Evolutionary conservation across 2,329 filamentous ascomycete genomes (phyloP).

Genomic region (Fusarium scirpi): DNA sequence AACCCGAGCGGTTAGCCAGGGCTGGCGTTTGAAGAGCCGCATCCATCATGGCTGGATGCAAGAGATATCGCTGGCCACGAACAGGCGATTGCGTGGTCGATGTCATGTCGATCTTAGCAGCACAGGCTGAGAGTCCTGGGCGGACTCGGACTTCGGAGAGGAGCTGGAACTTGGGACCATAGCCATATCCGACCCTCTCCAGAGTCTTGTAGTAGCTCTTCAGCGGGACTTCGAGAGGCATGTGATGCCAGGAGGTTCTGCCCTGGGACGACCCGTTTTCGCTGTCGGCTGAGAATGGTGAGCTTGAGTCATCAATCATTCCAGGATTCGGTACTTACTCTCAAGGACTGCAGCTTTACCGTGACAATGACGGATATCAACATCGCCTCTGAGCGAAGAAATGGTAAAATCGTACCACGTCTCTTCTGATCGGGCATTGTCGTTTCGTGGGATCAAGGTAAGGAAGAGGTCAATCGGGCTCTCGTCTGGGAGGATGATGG

Average conservation of each 20-base stretch:
- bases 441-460: constrained; percentile 35
- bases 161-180: constrained; percentile 43
- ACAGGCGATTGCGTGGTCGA: constrained; percentile 32
- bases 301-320: not conserved
- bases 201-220: constrained; percentile 44
- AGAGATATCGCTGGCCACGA: constrained; percentile 39
- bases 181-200: constrained; percentile 42
- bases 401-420: constrained; percentile 43
- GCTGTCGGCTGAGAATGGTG: not conserved
- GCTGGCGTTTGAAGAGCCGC: constrained; percentile 42
- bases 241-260: constrained; percentile 42
- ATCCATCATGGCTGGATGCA: constrained; percentile 45
- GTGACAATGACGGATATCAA: constrained; percentile 42
- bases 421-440: constrained; percentile 33
- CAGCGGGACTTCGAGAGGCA: constrained; percentile 39
- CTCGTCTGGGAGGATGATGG: constrained; percentile 43
- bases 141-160: constrained; percentile 41
- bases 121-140: constrained; percentile 36
- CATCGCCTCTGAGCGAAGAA: constrained; percentile 42
- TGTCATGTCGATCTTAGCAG: constrained; percentile 40
- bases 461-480: constrained; percentile 39
- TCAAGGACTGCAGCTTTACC: constrained; percentile 33
- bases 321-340: constrained; percentile 13
- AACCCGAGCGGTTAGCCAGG: constrained; percentile 37
- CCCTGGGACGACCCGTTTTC: not conserved